These are phyloP conservation scores for Rhodotorula sphaerocarpa DNA, from an alignment of 768 basidiomycete genomes.

Conservation along the genomic window DNA sequence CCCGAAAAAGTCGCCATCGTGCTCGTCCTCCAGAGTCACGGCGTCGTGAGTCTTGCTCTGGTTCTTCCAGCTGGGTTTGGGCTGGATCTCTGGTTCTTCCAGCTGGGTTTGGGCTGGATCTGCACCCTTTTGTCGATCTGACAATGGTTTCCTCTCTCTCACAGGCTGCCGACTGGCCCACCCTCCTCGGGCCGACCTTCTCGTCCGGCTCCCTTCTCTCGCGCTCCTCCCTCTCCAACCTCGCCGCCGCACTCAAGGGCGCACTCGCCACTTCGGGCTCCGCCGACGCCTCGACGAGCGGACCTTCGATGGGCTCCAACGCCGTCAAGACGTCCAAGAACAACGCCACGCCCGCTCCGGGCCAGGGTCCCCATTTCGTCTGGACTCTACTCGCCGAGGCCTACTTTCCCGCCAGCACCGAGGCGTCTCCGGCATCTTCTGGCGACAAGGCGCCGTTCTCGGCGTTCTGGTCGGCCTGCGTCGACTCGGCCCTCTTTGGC, in stretches of 20 bases:
- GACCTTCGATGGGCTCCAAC: conserved; percentile 30
- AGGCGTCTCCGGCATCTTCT: neutral
- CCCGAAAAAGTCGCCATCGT: conserved; percentile 80
- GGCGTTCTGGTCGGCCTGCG: conserved; percentile 82
- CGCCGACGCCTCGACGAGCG: neutral
- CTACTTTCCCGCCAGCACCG: conserved; percentile 51
- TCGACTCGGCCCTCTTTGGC: conserved; percentile 85
- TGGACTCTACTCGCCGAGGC: conserved; percentile 77
- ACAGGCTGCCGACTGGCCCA: conserved; percentile 57
- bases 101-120: too few relatives aligned
- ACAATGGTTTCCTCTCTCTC: neutral
- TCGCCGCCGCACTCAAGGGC: conserved; percentile 73
- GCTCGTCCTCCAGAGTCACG: conserved; percentile 56
- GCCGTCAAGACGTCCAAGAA: conserved; percentile 36
- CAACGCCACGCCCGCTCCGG: conserved; percentile 49
- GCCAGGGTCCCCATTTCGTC: conserved; percentile 72
- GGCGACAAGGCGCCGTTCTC: conserved; percentile 59
- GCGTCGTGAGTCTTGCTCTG: conserved; percentile 17
- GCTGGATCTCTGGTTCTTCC: neutral
- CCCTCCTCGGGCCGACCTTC: conserved; percentile 57
- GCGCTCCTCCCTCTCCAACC: conserved; percentile 58
- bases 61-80: neutral
- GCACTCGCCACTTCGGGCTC: conserved; percentile 18
- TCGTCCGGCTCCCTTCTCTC: conserved; percentile 65
- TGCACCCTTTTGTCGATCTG: too few relatives aligned